Conservation (phyloP, 495 filamentous ascomycete species). For the Cladorrhinum samala region DNA sequence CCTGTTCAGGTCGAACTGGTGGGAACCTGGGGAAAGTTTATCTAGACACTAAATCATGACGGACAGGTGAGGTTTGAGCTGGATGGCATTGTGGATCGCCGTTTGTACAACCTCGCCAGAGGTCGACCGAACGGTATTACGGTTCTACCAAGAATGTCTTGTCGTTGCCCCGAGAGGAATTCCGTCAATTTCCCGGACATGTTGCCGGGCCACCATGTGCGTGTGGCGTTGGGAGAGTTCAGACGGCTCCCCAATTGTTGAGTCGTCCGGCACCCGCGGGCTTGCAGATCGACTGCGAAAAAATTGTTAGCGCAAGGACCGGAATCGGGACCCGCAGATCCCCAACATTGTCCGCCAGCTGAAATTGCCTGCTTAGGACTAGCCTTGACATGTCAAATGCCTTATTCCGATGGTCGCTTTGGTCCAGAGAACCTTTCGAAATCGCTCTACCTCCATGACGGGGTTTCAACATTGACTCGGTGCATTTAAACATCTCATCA, state of each 20-base stretch:
- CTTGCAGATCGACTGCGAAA: slow-evolving; percentile 18
- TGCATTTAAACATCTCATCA: background rate
- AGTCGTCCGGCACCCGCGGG: slow-evolving; percentile 13
- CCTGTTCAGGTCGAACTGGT: slow-evolving; percentile 10
- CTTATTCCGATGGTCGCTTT: too few species aligned
- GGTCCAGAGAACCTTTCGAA: too few species aligned
- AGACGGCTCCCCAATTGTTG: slow-evolving; percentile 26
- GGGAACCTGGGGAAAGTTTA: slow-evolving; percentile 23
- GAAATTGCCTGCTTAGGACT: slow-evolving; percentile 2
- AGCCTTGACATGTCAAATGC: slow-evolving; percentile 1
- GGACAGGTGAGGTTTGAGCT: too few species aligned
- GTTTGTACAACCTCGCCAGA: background rate
- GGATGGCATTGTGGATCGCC: too few species aligned
- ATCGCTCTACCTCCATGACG: too few species aligned
- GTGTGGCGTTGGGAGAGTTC: background rate
- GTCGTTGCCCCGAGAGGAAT: too few species aligned
- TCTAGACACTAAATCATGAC: background rate
- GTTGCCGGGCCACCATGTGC: background rate
- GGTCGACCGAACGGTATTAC: background rate
- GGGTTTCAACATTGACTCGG: slow-evolving; percentile 1
- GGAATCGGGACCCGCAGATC: slow-evolving; percentile 33
- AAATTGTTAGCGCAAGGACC: slow-evolving; percentile 21
- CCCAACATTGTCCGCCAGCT: slow-evolving; percentile 35
- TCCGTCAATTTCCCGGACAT: background rate
- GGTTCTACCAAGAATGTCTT: too few species aligned